Conservation (phyloP, 1,284 basidiomycete species). For the Heliocybe sulcata region DNA sequence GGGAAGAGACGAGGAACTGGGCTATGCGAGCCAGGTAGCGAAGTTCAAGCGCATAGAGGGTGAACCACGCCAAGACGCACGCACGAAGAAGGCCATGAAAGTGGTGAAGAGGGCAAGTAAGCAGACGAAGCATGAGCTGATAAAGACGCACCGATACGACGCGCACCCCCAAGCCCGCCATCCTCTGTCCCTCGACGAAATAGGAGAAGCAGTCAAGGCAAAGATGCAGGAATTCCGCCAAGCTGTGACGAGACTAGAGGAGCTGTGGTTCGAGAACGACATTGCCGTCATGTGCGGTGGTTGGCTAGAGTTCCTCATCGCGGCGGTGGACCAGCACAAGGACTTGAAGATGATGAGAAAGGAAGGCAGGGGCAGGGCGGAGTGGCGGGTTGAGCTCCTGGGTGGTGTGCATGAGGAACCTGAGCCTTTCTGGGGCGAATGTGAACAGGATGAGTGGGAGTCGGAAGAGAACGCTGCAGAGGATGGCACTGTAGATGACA, state of each 20-base stretch:
- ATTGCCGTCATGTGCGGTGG: slow-evolving; percentile 62
- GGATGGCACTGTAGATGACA: not conserved
- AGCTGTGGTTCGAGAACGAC: slow-evolving; percentile 64
- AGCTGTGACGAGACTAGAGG: slow-evolving; percentile 43
- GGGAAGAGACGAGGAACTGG: slow-evolving; percentile 55
- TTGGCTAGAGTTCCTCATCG: slow-evolving; percentile 51
- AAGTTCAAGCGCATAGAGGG: slow-evolving; percentile 49
- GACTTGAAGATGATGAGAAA: slow-evolving; percentile 5
- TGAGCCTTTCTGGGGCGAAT: slow-evolving; percentile 5
- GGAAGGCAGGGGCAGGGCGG: slow-evolving; percentile 8
- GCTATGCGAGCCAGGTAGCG: slow-evolving; percentile 71
- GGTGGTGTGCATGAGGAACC: not conserved
- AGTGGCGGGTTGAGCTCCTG: slow-evolving; percentile 2
- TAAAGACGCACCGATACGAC: slow-evolving; percentile 42
- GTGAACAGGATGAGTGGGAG: slow-evolving; percentile 1
- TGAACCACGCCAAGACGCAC: slow-evolving; percentile 11
- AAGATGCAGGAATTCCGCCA: slow-evolving; percentile 49
- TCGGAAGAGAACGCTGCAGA: slow-evolving; percentile 2
- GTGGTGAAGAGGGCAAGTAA: slow-evolving; percentile 23
- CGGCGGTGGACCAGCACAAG: slow-evolving; percentile 26
- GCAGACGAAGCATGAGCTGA: slow-evolving; percentile 37
- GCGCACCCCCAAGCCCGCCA: slow-evolving; percentile 39
- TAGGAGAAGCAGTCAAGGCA: slow-evolving; percentile 42
- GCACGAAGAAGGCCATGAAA: slow-evolving; percentile 28
- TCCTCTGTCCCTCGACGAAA: slow-evolving; percentile 34